Percentiles rank a stretch among this genome's conserved stretches.
Conservation (phyloP, 2,329 filamentous ascomycete genomes). For the Penicillium hordei region DNA sequence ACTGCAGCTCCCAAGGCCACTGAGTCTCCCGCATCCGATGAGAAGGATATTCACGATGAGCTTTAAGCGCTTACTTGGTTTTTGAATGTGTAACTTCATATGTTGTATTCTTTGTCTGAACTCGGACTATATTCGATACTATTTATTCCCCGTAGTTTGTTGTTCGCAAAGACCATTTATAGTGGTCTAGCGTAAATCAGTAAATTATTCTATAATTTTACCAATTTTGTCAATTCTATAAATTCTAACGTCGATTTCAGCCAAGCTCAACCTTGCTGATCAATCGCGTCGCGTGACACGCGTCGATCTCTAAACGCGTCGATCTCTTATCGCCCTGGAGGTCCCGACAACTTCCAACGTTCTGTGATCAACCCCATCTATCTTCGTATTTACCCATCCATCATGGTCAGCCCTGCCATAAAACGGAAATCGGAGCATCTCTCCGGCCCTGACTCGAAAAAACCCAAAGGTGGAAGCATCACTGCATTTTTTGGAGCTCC, state of each 20-base stretch:
- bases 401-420: constrained; percentile 41
- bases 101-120: constrained; percentile 22
- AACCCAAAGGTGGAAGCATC: constrained; percentile 72
- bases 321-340: constrained; percentile 4
- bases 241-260: neutral
- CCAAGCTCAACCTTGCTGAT: neutral
- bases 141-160: neutral
- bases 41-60: constrained; percentile 40
- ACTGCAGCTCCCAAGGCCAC: constrained; percentile 20
- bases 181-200: too few relatives aligned
- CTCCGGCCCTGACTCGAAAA: constrained; percentile 59
- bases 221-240: too few relatives aligned
- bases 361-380: neutral
- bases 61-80: constrained; percentile 30
- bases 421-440: constrained; percentile 66
- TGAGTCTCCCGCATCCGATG: constrained; percentile 26
- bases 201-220: neutral
- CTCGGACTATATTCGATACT: constrained; percentile 8
- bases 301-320: constrained; percentile 20
- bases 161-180: too few relatives aligned
- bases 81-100: constrained; percentile 9
- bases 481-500: constrained; percentile 83
- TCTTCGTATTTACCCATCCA: constrained; percentile 2
- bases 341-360: neutral
- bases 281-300: constrained; percentile 18